A percentile compares a stretch with the other conserved stretches of the same genome.
Evolutionary conservation across 2,329 filamentous ascomycete species (phyloP).

Genomic region (Alternaria ethzedia): DNA sequence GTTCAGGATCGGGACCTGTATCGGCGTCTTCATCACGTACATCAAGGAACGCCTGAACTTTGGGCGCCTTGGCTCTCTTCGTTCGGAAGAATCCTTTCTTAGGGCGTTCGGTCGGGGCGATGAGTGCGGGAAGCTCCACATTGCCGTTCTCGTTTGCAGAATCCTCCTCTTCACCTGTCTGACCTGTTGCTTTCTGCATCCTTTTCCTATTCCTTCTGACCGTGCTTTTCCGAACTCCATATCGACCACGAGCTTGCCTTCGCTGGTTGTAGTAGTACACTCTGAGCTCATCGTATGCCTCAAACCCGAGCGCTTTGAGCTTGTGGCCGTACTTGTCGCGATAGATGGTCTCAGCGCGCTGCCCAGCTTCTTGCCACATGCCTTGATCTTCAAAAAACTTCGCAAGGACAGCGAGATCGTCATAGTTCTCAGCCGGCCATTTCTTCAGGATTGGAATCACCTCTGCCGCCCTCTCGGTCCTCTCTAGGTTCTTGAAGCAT

Average conservation of each 20-base stretch:
- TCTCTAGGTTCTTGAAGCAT: slow-evolving; percentile 71
- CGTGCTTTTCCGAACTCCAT: slow-evolving; percentile 34
- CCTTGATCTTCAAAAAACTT: slow-evolving; percentile 77
- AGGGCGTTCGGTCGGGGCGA: slow-evolving; percentile 30
- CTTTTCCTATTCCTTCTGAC: slow-evolving; percentile 33
- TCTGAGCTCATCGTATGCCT: slow-evolving; percentile 36
- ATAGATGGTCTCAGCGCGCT: slow-evolving; percentile 69
- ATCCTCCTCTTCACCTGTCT: slow-evolving; percentile 26
- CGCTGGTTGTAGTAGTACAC: slow-evolving; percentile 33
- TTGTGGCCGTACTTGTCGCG: slow-evolving; percentile 61
- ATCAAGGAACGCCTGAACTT: slow-evolving; percentile 38
- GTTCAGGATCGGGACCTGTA: slow-evolving; percentile 4
- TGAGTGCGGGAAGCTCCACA: slow-evolving; percentile 24
- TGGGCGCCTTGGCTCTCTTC: slow-evolving; percentile 26
- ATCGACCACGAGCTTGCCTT: slow-evolving; percentile 37
- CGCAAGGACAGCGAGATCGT: slow-evolving; percentile 79
- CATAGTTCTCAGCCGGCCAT: slow-evolving; percentile 72
- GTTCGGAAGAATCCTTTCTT: slow-evolving; percentile 39
- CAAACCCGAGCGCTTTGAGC: slow-evolving; percentile 54
- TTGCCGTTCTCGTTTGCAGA: slow-evolving; percentile 16
- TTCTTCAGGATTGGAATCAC: slow-evolving; percentile 78
- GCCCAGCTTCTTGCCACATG: slow-evolving; percentile 62
- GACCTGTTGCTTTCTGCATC: slow-evolving; percentile 32
- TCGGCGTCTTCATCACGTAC: slow-evolving; percentile 21
- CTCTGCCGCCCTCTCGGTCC: slow-evolving; percentile 74